Evolutionary conservation across 139 green algal species (phyloP).

Genomic region (Chlorella sorokiniana): DNA sequence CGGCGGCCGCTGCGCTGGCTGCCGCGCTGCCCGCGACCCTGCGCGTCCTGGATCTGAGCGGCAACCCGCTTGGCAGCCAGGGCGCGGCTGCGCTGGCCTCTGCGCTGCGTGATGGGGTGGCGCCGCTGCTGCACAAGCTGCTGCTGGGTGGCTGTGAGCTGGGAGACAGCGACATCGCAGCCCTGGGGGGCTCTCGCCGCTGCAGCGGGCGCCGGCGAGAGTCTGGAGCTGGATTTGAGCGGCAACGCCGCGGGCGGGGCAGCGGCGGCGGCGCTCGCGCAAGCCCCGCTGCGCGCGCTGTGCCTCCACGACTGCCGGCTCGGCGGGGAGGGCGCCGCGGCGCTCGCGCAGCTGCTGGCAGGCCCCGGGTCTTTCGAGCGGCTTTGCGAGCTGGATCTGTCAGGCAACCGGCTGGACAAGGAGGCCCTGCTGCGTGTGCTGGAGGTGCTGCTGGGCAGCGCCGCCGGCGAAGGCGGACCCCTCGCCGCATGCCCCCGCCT

Average conservation of each 20-base stretch:
- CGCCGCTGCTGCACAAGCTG: constrained; percentile 3
- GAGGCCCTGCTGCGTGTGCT: constrained; percentile 31
- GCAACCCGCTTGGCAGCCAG: not conserved
- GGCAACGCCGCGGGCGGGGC: constrained; percentile 10
- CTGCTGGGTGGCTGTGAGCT: constrained; percentile 13
- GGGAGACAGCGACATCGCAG: not conserved
- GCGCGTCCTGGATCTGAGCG: not conserved
- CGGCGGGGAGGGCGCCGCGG: not conserved
- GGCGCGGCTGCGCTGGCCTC: not conserved
- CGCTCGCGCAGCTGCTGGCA: not conserved
- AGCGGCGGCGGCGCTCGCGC: constrained; percentile 2
- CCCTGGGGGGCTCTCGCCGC: constrained; percentile 1
- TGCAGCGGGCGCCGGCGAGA: not conserved
- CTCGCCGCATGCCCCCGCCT: not conserved
- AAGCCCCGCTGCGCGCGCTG: not conserved
- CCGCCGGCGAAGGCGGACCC: not conserved
- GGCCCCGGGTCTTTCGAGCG: not conserved
- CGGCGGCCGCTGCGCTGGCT: not conserved
- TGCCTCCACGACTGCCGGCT: constrained; percentile 29
- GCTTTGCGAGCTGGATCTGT: constrained; percentile 52
- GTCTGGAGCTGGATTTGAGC: constrained; percentile 10
- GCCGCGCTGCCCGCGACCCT: not conserved
- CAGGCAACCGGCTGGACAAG: constrained; percentile 32
- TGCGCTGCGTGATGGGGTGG: not conserved
- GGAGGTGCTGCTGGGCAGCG: not conserved